Percentiles rank a stretch among this genome's conserved stretches.
These are phyloP conservation scores for Tylopilus felleus DNA, from an alignment of 768 basidiomycete genomes.

Conservation along the genomic window DNA sequence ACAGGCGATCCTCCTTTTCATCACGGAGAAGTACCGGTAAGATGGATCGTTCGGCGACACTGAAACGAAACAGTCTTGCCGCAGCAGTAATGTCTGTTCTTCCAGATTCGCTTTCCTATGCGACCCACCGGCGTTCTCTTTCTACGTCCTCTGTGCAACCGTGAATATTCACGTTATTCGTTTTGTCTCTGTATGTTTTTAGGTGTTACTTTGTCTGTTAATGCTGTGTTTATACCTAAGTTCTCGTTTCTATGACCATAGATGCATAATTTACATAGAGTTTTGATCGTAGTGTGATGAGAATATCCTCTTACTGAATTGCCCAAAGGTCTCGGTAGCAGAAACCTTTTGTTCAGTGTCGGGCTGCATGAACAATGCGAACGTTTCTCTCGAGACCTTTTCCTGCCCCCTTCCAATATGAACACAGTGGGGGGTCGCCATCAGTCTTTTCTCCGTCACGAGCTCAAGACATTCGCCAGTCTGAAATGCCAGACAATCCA, in stretches of 20 bases:
- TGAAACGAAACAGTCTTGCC: constrained; percentile 62
- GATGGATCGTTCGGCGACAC: constrained; percentile 33
- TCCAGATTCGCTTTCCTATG: constrained; percentile 48
- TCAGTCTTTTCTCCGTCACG: constrained; percentile 73
- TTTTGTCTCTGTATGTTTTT: neutral
- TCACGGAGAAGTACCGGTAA: constrained; percentile 45
- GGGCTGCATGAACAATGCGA: constrained; percentile 88
- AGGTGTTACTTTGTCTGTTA: neutral
- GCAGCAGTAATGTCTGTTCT: constrained; percentile 60
- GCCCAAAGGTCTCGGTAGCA: constrained; percentile 73
- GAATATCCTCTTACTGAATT: constrained; percentile 84
- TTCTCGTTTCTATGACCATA: constrained; percentile 3
- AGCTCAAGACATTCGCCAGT: constrained; percentile 95
- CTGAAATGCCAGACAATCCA: constrained; percentile 88
- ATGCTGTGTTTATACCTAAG: constrained; percentile 6
- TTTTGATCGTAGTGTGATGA: constrained; percentile 42
- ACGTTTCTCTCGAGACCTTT: constrained; percentile 77
- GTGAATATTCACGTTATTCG: constrained; percentile 9
- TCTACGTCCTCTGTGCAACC: constrained; percentile 31
- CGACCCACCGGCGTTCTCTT: constrained; percentile 39
- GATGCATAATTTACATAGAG: constrained; percentile 19
- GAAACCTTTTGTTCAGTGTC: constrained; percentile 75
- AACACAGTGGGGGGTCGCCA: constrained; percentile 95
- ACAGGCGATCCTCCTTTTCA: constrained; percentile 51
- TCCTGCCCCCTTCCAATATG: constrained; percentile 59